A percentile compares a stretch with the other conserved stretches of the same genome.
Evolutionary conservation across 129 eudicot genomes (phyloP).

Genomic region (Artemisia tridentata): DNA sequence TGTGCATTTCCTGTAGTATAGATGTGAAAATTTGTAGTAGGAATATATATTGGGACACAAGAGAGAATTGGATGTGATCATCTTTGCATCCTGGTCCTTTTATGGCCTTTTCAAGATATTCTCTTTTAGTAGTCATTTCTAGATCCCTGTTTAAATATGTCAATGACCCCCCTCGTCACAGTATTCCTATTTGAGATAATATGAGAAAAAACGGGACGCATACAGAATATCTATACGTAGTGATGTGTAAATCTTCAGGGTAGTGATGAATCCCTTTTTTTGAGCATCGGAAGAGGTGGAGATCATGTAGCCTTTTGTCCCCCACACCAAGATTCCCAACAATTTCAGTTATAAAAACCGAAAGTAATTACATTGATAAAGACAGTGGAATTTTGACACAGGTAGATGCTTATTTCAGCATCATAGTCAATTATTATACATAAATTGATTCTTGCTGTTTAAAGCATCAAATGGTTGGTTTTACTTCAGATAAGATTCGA

Average conservation of each 20-base stretch:
- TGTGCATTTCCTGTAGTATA: neutral
- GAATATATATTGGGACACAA: slow-evolving; percentile 15
- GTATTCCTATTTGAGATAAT: slow-evolving; percentile 16
- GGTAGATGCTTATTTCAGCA: slow-evolving; percentile 34
- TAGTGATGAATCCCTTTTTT: slow-evolving; percentile 23
- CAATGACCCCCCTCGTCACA: slow-evolving; percentile 10
- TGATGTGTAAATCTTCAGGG: slow-evolving; percentile 26
- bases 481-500: slow-evolving; percentile 18
- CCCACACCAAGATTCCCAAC: slow-evolving; percentile 31
- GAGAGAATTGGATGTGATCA: slow-evolving; percentile 23
- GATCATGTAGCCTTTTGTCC: slow-evolving; percentile 29
- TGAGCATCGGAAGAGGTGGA: slow-evolving; percentile 38
- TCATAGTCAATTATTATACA: slow-evolving; percentile 31
- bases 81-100: slow-evolving; percentile 20
- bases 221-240: neutral
- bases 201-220: slow-evolving; percentile 2
- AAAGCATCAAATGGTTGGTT: slow-evolving; percentile 30
- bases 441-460: slow-evolving; percentile 33
- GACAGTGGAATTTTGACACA: slow-evolving; percentile 28
- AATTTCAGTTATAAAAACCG: slow-evolving; percentile 19
- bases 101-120: slow-evolving; percentile 21
- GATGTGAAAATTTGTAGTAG: slow-evolving; percentile 11
- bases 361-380: slow-evolving; percentile 23
- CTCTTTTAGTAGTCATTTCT: slow-evolving; percentile 16
- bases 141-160: slow-evolving; percentile 16